phyloP scores from a whole-genome alignment of 2,329 filamentous ascomycete species.

The Fusarium sp. region DNA sequence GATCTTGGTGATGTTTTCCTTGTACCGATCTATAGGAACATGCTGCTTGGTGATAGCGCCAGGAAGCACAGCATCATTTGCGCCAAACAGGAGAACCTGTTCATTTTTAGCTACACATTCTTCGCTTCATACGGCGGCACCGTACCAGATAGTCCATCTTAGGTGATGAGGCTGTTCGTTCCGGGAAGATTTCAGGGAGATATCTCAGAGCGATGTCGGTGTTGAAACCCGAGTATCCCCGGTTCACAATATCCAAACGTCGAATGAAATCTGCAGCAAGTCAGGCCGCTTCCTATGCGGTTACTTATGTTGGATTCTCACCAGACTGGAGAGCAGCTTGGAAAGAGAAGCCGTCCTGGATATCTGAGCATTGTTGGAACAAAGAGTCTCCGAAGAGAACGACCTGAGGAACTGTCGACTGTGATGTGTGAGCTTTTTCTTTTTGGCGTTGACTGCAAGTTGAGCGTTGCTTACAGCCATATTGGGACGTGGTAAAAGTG shows the following conservation, averaged over 20 bases:
- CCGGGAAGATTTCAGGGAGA: constrained; percentile 76
- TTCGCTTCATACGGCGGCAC: constrained; percentile 24
- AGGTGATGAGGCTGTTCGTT: constrained; percentile 62
- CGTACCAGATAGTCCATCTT: constrained; percentile 74
- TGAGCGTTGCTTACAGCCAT: constrained; percentile 38
- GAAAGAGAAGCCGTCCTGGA: constrained; percentile 77
- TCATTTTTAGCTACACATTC: constrained; percentile 31
- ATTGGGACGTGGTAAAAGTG: neutral
- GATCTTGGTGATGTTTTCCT: constrained; percentile 76
- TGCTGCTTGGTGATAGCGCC: constrained; percentile 74
- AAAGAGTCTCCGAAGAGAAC: constrained; percentile 93
- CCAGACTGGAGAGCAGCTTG: constrained; percentile 76
- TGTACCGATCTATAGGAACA: constrained; percentile 80
- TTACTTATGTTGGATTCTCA: constrained; percentile 52
- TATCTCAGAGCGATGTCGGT: constrained; percentile 77
- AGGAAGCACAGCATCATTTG: constrained; percentile 85
- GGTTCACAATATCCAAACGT: constrained; percentile 86
- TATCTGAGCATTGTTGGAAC: constrained; percentile 73
- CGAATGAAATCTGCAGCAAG: constrained; percentile 72
- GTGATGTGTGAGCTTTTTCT: neutral
- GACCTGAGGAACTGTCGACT: constrained; percentile 74
- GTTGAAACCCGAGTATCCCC: constrained; percentile 88
- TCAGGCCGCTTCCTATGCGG: neutral
- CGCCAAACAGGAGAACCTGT: constrained; percentile 83
- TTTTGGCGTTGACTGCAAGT: neutral